These are phyloP conservation scores for Elaeagnus macrophylla DNA, from an alignment of 306 rosid species.

Conservation along the genomic window DNA sequence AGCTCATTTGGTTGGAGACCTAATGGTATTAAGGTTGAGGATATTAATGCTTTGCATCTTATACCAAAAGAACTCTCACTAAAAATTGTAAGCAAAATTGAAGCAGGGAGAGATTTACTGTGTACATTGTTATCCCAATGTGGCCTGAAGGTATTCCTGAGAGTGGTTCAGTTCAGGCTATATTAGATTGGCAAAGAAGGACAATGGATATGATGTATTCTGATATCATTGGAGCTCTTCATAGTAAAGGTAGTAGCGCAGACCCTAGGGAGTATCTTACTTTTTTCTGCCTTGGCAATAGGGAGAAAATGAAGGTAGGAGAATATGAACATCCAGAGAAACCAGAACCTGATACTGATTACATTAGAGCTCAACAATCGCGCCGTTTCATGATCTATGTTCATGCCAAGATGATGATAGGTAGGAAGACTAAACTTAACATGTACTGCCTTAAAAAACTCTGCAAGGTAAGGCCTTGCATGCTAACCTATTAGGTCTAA, in stretches of 20 bases:
- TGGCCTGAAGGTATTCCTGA: slow-evolving; percentile 94
- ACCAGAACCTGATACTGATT: slow-evolving; percentile 54
- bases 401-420: slow-evolving; percentile 98
- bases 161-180: slow-evolving; percentile 75
- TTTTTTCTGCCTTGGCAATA: slow-evolving; percentile 79
- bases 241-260: slow-evolving; percentile 29
- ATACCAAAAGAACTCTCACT: slow-evolving; percentile 71
- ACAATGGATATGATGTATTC: slow-evolving; percentile 85
- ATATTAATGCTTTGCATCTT: slow-evolving; percentile 64
- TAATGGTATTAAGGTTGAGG: slow-evolving; percentile 40
- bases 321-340: slow-evolving; percentile 44
- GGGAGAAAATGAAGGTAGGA: slow-evolving; percentile 19
- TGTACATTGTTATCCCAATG: slow-evolving; percentile 76
- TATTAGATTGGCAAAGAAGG: slow-evolving; percentile 76
- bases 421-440: slow-evolving; percentile 21
- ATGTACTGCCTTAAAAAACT: background rate
- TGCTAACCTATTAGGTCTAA: background rate
- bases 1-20: slow-evolving; percentile 77
- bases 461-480: background rate
- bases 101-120: slow-evolving; percentile 63
- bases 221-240: slow-evolving; percentile 53
- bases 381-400: slow-evolving; percentile 89
- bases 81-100: slow-evolving; percentile 82
- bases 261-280: slow-evolving; percentile 55
- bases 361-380: slow-evolving; percentile 45